phyloP scores from a whole-genome alignment of 106 monocot genomes.

The Dendrobium huoshanense region DNA sequence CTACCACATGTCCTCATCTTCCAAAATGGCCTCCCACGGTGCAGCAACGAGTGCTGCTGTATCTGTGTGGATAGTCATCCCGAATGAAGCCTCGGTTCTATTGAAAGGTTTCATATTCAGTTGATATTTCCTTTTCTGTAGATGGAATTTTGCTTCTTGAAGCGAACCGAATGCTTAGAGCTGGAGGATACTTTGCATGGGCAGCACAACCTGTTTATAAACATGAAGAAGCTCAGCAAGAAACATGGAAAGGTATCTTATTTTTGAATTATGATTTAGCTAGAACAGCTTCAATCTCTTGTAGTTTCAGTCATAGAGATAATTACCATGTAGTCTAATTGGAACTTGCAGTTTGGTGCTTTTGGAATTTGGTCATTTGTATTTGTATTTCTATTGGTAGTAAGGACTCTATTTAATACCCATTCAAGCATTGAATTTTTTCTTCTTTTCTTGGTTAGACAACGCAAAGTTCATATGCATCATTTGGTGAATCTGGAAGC shows the following conservation, averaged over 20 bases:
- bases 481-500: neutral
- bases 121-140: slow-evolving; percentile 19
- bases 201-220: slow-evolving; percentile 99
- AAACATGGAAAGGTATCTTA: slow-evolving; percentile 73
- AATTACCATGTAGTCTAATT: neutral
- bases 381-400: neutral
- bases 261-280: neutral
- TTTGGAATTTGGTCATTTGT: neutral
- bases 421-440: neutral
- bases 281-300: neutral
- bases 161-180: slow-evolving; percentile 91
- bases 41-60: neutral
- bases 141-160: slow-evolving; percentile 92
- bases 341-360: neutral
- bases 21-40: too few relatives aligned
- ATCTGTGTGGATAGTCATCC: neutral
- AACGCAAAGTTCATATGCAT: neutral
- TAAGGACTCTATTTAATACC: neutral
- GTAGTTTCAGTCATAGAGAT: neutral
- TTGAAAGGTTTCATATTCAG: neutral
- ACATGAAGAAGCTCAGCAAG: slow-evolving; percentile 85
- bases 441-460: neutral
- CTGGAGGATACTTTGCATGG: slow-evolving; percentile 95
- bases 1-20: neutral
- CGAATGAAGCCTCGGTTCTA: neutral